phyloP scores from a whole-genome alignment of 306 rosid species.

The Spatholobus suberectus region DNA sequence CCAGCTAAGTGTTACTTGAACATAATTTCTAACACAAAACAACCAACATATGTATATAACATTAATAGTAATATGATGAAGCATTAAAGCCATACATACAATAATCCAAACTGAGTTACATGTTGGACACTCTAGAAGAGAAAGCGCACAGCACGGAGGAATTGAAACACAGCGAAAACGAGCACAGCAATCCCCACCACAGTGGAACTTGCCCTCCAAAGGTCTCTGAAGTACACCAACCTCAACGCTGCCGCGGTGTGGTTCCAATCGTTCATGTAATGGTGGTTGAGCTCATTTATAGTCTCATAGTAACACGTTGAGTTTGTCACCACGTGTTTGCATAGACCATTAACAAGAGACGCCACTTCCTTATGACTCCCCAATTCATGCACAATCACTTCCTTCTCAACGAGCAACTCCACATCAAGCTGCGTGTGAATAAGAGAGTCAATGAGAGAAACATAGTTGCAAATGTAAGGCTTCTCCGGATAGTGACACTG shows the following conservation, averaged over 20 bases:
- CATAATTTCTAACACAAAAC: background rate
- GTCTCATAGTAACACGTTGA: slow-evolving; percentile 32
- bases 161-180: slow-evolving; percentile 36
- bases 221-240: slow-evolving; percentile 61
- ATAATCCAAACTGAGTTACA: too few relatives aligned
- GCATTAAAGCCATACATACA: background rate
- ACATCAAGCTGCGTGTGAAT: slow-evolving; percentile 55
- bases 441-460: slow-evolving; percentile 48
- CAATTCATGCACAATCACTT: slow-evolving; percentile 45
- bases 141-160: background rate
- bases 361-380: slow-evolving; percentile 61
- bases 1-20: too few relatives aligned
- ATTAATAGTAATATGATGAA: too few relatives aligned
- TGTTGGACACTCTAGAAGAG: background rate
- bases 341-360: slow-evolving; percentile 42
- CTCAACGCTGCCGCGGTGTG: slow-evolving; percentile 47
- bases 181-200: slow-evolving; percentile 54
- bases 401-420: slow-evolving; percentile 52
- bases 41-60: background rate
- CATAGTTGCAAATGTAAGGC: slow-evolving; percentile 54
- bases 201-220: slow-evolving; percentile 71
- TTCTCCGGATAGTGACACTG: slow-evolving; percentile 52
- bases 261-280: slow-evolving; percentile 53
- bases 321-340: slow-evolving; percentile 43
- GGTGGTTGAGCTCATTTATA: slow-evolving; percentile 23